phyloP scores from a whole-genome alignment of 169 alveolate species.

The Babesia sp. region DNA sequence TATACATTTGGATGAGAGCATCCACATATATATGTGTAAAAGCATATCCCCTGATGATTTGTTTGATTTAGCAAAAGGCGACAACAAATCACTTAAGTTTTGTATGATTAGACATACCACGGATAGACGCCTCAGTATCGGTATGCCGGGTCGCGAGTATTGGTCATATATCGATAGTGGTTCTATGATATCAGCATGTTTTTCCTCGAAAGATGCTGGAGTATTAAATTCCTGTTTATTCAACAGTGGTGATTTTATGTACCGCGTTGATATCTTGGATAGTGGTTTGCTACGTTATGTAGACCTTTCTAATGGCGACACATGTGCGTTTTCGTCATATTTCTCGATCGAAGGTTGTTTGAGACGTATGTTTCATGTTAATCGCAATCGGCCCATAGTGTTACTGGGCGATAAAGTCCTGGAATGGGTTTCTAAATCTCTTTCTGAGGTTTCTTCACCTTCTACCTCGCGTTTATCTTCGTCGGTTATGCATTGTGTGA shows the following conservation, averaged over 20 bases:
- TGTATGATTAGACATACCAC: slow-evolving; percentile 3
- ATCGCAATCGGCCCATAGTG: slow-evolving; percentile 16
- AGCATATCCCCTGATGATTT: neutral
- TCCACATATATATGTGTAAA: neutral
- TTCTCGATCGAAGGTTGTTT: neutral
- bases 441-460: neutral
- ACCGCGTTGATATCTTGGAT: slow-evolving; percentile 5
- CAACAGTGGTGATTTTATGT: neutral
- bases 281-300: neutral
- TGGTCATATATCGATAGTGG: neutral
- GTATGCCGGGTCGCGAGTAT: neutral
- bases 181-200: neutral
- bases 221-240: neutral
- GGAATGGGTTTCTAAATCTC: slow-evolving; percentile 3
- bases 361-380: neutral
- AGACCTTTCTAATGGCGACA: neutral
- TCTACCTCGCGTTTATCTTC: neutral
- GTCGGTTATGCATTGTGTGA: slow-evolving; percentile 23
- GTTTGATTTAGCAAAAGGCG: neutral
- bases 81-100: neutral
- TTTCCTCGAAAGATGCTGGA: neutral
- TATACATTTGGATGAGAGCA: neutral
- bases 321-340: neutral
- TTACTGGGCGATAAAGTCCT: slow-evolving; percentile 22
- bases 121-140: neutral